Conservation (phyloP, 2,329 filamentous ascomycete species). For the Gnomoniopsis sp. region DNA sequence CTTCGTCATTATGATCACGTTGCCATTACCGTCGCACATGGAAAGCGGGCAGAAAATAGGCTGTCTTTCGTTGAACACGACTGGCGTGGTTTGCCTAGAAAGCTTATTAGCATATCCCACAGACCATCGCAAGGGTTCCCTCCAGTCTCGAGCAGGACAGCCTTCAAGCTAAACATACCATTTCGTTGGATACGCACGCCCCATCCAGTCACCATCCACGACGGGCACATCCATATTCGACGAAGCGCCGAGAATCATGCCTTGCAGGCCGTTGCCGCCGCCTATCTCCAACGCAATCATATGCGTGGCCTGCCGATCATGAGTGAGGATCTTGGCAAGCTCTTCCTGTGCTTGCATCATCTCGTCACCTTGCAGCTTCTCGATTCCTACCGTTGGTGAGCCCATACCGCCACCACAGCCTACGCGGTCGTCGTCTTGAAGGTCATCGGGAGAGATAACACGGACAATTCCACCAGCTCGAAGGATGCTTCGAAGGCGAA, state of each 20-base stretch:
- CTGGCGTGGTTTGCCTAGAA: conserved; percentile 47
- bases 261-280: conserved; percentile 61
- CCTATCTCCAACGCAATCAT: conserved; percentile 65
- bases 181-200: conserved; percentile 50
- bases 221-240: conserved; percentile 48
- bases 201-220: conserved; percentile 49
- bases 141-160: too few species aligned
- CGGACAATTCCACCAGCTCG: conserved; percentile 46
- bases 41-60: conserved; percentile 43
- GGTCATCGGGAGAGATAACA: conserved; percentile 47
- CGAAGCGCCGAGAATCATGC: conserved; percentile 53
- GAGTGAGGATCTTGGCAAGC: conserved; percentile 46
- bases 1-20: conserved; percentile 46
- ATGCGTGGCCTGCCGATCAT: conserved; percentile 43
- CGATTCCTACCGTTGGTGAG: conserved; percentile 57
- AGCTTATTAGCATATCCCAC: too few species aligned
- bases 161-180: conserved; percentile 25
- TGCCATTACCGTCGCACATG: conserved; percentile 51
- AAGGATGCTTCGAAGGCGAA: conserved; percentile 49
- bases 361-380: conserved; percentile 57
- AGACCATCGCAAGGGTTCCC: too few species aligned
- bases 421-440: conserved; percentile 48
- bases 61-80: conserved; percentile 45
- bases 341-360: conserved; percentile 48
- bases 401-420: conserved; percentile 56